Conservation (phyloP, 176 grass and related monocot species). For the Lolium perenne region DNA sequence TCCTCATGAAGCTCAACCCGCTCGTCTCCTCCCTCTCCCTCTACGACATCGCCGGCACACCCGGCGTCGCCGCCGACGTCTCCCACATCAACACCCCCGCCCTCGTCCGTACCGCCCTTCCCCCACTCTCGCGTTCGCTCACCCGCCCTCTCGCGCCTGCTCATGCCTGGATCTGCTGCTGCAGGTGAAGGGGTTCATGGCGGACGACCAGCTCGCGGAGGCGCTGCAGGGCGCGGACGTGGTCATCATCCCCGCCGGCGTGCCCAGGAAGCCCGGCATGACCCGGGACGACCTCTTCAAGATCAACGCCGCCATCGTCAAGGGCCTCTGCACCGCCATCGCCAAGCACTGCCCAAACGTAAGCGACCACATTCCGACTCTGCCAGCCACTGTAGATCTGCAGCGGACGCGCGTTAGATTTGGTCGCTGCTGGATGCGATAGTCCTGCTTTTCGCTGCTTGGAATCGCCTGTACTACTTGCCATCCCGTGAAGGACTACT, state of each 20-base stretch:
- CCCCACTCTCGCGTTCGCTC: not conserved
- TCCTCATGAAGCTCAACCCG: conserved; percentile 76
- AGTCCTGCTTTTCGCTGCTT: not conserved
- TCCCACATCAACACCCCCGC: conserved; percentile 75
- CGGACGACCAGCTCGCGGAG: conserved; percentile 62
- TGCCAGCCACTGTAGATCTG: conserved; percentile 27
- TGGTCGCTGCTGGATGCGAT: not conserved
- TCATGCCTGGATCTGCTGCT: no score
- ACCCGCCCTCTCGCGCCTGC: no score
- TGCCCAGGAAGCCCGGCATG: conserved; percentile 85
- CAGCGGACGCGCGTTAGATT: not conserved
- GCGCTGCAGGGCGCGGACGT: conserved; percentile 58
- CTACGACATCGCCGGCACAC: conserved; percentile 69
- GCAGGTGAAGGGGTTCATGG: conserved; percentile 60
- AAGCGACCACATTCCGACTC: not conserved
- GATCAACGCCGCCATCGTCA: conserved; percentile 78
- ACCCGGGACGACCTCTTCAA: conserved; percentile 82
- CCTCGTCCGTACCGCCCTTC: conserved; percentile 33
- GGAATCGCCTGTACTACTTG: not conserved
- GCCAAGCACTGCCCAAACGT: conserved; percentile 71
- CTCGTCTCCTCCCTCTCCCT: conserved; percentile 72
- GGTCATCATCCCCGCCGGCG: conserved; percentile 72
- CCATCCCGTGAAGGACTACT: not conserved
- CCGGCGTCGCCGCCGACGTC: conserved; percentile 73
- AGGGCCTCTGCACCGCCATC: conserved; percentile 62